Evolutionary conservation across 257 asterid genomes (phyloP).

Genomic region (Thymus quinquecostatus): DNA sequence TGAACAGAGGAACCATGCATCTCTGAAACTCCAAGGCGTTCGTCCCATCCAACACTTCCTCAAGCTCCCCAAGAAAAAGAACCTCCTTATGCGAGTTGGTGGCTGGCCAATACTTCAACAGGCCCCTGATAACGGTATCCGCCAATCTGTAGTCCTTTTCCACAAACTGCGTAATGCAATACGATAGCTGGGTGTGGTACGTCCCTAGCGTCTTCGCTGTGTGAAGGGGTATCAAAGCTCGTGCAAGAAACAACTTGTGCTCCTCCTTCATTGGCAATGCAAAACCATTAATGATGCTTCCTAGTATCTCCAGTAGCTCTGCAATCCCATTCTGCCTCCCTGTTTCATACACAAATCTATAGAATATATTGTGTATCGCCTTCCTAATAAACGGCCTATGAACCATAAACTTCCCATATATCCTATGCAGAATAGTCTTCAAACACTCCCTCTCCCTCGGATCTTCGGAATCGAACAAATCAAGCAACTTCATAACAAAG

Average conservation of each 20-base stretch:
- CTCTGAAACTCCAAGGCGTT: conserved; percentile 71
- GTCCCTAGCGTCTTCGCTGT: conserved; percentile 63
- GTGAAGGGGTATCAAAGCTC: conserved; percentile 85
- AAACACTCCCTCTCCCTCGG: conserved; percentile 84
- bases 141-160: conserved; percentile 83
- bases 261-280: conserved; percentile 98
- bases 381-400: conserved; percentile 91
- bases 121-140: conserved; percentile 72
- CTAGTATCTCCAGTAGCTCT: conserved; percentile 86
- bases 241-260: conserved; percentile 81
- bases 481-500: conserved; percentile 67
- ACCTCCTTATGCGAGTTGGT: conserved; percentile 83
- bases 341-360: conserved; percentile 72
- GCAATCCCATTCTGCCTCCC: conserved; percentile 80
- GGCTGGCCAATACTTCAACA: conserved; percentile 83
- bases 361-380: conserved; percentile 75
- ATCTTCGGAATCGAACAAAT: conserved; percentile 86
- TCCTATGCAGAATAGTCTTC: conserved; percentile 80
- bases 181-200: conserved; percentile 79
- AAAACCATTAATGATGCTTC: conserved; percentile 88
- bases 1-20: conserved; percentile 78
- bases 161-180: conserved; percentile 74
- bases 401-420: conserved; percentile 91
- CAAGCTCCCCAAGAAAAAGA: conserved; percentile 77
- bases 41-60: conserved; percentile 78